Evolutionary conservation across 495 filamentous ascomycete species (phyloP).

Genomic region (Rostrohypoxylon terebratum): DNA sequence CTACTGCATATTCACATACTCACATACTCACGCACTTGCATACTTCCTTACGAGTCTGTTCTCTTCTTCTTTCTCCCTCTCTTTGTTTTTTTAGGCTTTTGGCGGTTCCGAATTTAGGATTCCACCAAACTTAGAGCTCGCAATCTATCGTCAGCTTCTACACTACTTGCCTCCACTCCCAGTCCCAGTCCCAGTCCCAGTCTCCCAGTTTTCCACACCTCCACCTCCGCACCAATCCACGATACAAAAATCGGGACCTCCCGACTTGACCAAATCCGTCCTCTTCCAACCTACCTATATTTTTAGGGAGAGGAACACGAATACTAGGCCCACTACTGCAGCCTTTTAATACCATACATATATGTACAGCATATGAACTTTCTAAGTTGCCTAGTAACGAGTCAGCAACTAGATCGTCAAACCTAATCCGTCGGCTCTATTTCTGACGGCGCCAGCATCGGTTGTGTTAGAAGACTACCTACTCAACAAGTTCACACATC

Average conservation of each 20-base stretch:
- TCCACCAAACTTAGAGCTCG: conserved; percentile 5
- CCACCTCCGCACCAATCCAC: conserved; percentile 26
- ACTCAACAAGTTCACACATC: conserved; percentile 17
- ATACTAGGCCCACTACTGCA: conserved; percentile 21
- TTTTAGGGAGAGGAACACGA: conserved; percentile 19
- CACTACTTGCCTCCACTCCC: conserved; percentile 19
- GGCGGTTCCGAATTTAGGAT: conserved; percentile 24
- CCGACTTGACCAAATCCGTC: conserved; percentile 22
- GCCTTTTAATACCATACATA: conserved; percentile 7
- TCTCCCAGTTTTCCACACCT: conserved; percentile 5
- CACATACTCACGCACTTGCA: background rate
- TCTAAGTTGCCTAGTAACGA: conserved; percentile 23
- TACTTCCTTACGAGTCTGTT: conserved; percentile 6
- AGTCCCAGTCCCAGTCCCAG: too few relatives aligned
- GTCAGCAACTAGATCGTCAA: conserved; percentile 29
- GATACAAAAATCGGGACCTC: conserved; percentile 40
- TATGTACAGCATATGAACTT: conserved; percentile 4
- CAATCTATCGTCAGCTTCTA: conserved; percentile 9
- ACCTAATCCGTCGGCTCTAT: conserved; percentile 42
- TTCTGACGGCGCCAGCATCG: conserved; percentile 32
- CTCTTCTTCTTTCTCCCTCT: conserved; percentile 18
- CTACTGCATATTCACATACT: background rate
- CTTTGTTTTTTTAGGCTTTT: conserved; percentile 27
- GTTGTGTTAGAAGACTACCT: conserved; percentile 10
- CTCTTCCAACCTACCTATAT: conserved; percentile 21